These are phyloP conservation scores for Vitis amurensis DNA, from an alignment of 164 flowering plant species.

Conservation along the genomic window DNA sequence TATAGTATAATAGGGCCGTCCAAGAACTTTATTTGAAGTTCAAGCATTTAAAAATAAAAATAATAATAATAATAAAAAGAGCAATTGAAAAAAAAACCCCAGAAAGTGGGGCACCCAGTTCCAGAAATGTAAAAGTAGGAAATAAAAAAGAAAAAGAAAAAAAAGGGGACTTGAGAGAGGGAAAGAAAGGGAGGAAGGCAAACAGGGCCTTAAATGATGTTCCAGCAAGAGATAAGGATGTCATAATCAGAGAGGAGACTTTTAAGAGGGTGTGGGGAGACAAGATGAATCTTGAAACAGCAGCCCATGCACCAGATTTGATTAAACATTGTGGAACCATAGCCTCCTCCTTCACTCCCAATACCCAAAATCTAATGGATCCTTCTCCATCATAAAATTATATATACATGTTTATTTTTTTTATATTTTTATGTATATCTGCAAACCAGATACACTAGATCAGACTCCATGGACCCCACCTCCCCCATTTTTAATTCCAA, in stretches of 20 bases:
- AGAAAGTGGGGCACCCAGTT: not conserved
- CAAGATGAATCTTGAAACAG: conserved; percentile 31
- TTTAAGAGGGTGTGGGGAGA: conserved; percentile 14
- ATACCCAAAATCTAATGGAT: too few relatives aligned
- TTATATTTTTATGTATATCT: not conserved
- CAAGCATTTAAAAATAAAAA: too few relatives aligned
- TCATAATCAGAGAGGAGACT: conserved; percentile 14
- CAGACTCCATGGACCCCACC: not conserved
- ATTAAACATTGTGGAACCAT: conserved; percentile 21
- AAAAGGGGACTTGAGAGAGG: not conserved
- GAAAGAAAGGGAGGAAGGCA: too few relatives aligned
- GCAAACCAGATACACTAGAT: conserved; percentile 9
- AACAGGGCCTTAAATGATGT: not conserved
- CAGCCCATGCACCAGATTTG: conserved; percentile 20
- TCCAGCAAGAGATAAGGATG: conserved; percentile 1
- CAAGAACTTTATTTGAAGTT: too few relatives aligned
- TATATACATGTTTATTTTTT: too few relatives aligned
- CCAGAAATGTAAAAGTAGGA: not conserved
- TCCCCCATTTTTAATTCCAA: not conserved
- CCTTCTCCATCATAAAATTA: too few relatives aligned
- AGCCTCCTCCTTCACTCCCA: not conserved
- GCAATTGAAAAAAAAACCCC: not conserved
- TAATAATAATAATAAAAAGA: not conserved
- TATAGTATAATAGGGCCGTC: too few relatives aligned
- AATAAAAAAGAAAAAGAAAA: not conserved